These are phyloP conservation scores for Lagerstroemia speciosa DNA, from an alignment of 345 rosid species.

Conservation along the genomic window DNA sequence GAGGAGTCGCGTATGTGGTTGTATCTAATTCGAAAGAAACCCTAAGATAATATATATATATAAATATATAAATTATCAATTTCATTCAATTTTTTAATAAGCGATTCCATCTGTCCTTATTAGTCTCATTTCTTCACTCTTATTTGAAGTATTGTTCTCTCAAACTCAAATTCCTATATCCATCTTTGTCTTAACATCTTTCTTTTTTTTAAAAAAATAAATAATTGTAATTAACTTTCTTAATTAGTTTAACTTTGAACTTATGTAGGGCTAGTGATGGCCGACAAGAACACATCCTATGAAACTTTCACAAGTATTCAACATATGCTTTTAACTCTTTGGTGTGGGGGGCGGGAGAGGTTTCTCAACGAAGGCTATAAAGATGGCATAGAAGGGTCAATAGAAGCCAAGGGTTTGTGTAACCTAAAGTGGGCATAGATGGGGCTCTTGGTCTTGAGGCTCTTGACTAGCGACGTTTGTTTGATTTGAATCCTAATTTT, in stretches of 20 bases:
- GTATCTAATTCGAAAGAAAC: no score
- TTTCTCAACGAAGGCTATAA: constrained; percentile 18
- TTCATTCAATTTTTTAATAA: no score
- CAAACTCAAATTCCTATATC: no score
- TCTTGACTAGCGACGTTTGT: constrained; percentile 24
- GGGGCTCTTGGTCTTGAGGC: constrained; percentile 25
- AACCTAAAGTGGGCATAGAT: constrained; percentile 34
- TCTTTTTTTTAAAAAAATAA: no score
- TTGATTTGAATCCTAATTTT: constrained; percentile 3
- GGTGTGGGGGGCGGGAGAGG: constrained; percentile 35
- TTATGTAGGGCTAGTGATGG: constrained; percentile 46
- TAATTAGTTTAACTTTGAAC: constrained; percentile 19
- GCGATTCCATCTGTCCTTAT: no score
- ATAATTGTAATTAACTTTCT: no score
- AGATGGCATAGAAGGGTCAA: constrained; percentile 21
- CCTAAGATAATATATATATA: no score
- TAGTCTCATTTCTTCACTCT: no score
- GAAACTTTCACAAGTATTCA: constrained; percentile 29
- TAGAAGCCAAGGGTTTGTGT: constrained; percentile 28
- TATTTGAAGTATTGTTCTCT: no score
- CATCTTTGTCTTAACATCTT: no score
- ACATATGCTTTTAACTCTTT: not conserved
- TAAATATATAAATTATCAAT: no score
- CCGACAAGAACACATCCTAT: constrained; percentile 44
- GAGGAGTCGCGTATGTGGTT: no score